Evolutionary conservation across 768 basidiomycete species (phyloP), one percentile per base, ranked within the genome.

Genomic region (Lanmaoa rubissima): DNA sequence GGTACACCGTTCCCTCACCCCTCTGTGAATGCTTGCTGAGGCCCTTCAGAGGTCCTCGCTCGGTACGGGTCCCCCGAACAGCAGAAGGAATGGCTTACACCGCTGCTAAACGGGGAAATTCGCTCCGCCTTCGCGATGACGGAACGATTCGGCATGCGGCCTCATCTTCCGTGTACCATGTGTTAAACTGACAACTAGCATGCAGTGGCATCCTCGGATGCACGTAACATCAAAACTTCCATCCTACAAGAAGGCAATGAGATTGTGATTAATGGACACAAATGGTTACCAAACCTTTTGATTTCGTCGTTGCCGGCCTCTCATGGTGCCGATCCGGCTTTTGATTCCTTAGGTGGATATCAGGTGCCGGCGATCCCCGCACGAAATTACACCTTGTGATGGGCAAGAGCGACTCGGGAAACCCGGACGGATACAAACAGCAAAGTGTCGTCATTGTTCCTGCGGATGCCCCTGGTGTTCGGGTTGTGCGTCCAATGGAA

Each of bases 51-150:
- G 92, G 94, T 99, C 21, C 79, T 99, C 57, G 97, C 97, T 35
- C 83, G 90, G 54, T 99, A 95, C 71, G 97, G 91, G n/a, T 88
- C 86, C 31, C 82, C 86, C 1, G 91, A 85, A 59, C 97, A 99
- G 67, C 92, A 98, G 73, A 80, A 88, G 75, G 84, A 87, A 69
- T 99, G 94, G 90, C 81, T 99, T 8, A 62, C 81, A 26, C 94
- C 94, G 19, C 78, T 99, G 21, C 76, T 98, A 51, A 88, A 92
- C 54, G 97, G 96, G 44, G 87, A 96, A 74, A 98, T 92, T 58
- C 87, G 97, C 38, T 93, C 90, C 17, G 87, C 94, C 8, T 99
- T 99, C 67, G 81, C 94, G 41, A 99, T 99, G 97, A 99, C 97
- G 1, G 97, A 99, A 74, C 85, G 87, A 64, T 86, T 90, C 65